Evolutionary conservation across 805 yeast species (phyloP), one percentile per base, ranked within the genome.

Genomic region (Grigorovia yakushimaensis): DNA sequence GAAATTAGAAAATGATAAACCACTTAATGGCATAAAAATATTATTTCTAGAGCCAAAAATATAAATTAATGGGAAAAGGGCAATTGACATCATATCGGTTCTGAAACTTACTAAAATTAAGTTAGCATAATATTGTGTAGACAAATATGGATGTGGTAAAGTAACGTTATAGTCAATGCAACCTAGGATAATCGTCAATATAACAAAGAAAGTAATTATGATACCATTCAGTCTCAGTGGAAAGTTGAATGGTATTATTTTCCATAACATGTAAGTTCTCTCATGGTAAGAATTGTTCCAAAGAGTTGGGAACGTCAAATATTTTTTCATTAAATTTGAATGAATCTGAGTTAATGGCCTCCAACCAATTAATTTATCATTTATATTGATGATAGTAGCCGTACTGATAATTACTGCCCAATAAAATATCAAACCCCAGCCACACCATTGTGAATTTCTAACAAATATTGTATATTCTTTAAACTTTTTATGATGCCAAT

Each of bases 31-130:
- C 51, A 76, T 74, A 56, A 85, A 68, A 18, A 86, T 77, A 57
- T 83, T 85, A 61, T 85, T 86, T 56, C 93, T 70, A 30, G 83
- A 82, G 4, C 87, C 86, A 62, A 84, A 81, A 47, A 83, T 64
- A 50, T 77, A 74, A n/a, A 79, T 60, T 5, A 74, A 59, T 1
- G 93, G 91, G 48, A 81, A 70, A 43, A 79, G 48, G 46, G 74
- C 76, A 39, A 77, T 62, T 2, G 75, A 63, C 62, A 76, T 64
- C 18, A 78, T 48, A 42, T 76, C 82, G 4, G 77, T 65, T 61
- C 86, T 70, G 58, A 78, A 81, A 39, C 77, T 79, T 17, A 81
- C 64, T 46, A 70, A 49, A 43, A 62, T 70, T 47, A 64, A 43
- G 13, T 64, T 56, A 47, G 62, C 65, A 48, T 45, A 63, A 59